Evolutionary conservation across 2,329 filamentous ascomycete species (phyloP).

Genomic region (Talaromyces sp.): DNA sequence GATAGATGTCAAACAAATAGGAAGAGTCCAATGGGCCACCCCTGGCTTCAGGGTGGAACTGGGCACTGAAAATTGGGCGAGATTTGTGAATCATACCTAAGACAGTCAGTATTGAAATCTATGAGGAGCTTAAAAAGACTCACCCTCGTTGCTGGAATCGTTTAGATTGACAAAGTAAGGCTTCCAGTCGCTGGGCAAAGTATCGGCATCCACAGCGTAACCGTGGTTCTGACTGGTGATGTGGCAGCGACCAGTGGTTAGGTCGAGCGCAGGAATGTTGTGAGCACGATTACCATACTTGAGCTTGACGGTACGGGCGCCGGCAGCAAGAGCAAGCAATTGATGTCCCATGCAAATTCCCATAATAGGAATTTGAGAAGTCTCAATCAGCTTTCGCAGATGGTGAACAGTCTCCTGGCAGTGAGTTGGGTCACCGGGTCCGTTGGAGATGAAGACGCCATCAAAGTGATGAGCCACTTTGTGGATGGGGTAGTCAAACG

Average conservation of each 20-base stretch:
- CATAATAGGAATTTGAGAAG: conserved; percentile 87
- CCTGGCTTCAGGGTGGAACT: conserved; percentile 98
- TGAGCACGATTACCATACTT: conserved; percentile 99
- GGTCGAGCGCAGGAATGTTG: conserved; percentile 93
- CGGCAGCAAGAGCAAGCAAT: conserved; percentile 83
- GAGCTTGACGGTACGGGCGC: conserved; percentile 89
- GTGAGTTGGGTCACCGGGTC: conserved; percentile 95
- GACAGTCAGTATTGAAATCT: conserved; percentile 13
- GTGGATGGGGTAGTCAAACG: conserved; percentile 95
- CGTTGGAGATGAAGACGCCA: conserved; percentile 98
- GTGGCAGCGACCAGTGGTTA: conserved; percentile 95
- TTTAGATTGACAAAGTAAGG: conserved; percentile 99
- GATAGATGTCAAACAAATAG: conserved; percentile 95
- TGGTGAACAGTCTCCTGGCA: conserved; percentile 94
- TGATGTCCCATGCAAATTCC: conserved; percentile 98
- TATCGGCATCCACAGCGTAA: conserved; percentile 85
- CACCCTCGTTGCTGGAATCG: conserved; percentile 91
- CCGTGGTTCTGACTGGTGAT: conserved; percentile 99
- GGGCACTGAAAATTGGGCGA: conserved; percentile 94
- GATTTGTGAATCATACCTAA: conserved; percentile 85
- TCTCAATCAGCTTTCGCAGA: conserved; percentile 84
- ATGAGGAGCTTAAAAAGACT: conserved; percentile 20
- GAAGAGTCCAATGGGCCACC: conserved; percentile 93
- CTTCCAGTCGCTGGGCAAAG: conserved; percentile 82
- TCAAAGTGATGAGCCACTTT: conserved; percentile 98